Percentiles rank a stretch among this genome's conserved stretches.
Conservation (phyloP, 306 rosid species). For the Geum urbanum region DNA sequence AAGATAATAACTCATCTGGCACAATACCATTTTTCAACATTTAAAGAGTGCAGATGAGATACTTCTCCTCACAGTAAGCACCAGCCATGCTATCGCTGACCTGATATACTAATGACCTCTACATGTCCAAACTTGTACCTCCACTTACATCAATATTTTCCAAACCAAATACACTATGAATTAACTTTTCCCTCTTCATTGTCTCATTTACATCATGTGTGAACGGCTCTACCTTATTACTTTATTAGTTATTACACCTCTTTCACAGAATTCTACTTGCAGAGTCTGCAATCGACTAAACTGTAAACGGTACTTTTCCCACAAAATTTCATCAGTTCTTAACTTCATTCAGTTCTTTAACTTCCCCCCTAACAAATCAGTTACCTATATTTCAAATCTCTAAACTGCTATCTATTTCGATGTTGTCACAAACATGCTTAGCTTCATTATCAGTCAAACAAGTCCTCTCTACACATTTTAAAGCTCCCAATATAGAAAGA, state of each 20-base stretch:
- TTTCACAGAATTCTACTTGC: not conserved
- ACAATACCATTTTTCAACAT: conserved; percentile 16
- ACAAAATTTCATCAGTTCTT: not conserved
- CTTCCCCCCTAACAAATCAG: not conserved
- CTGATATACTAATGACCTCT: not conserved
- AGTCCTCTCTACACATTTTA: not conserved
- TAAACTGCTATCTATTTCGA: not conserved
- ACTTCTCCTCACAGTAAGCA: not conserved
- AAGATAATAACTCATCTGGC: conserved; percentile 7
- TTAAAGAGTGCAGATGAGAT: not conserved
- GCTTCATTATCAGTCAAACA: not conserved
- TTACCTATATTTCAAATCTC: not conserved
- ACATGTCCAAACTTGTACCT: not conserved
- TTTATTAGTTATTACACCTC: not conserved
- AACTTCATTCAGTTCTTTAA: not conserved
- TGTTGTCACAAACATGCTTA: not conserved
- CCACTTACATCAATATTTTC: not conserved
- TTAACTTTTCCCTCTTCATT: not conserved
- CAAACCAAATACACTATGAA: not conserved
- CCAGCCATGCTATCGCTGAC: not conserved
- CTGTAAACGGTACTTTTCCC: not conserved
- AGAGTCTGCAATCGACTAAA: not conserved
- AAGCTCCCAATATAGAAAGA: not conserved
- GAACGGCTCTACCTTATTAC: not conserved
- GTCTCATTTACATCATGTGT: not conserved